Evolutionary conservation across 805 yeast species (phyloP), one percentile per base, ranked within the genome.

Genomic region (Candida morakotiae): DNA sequence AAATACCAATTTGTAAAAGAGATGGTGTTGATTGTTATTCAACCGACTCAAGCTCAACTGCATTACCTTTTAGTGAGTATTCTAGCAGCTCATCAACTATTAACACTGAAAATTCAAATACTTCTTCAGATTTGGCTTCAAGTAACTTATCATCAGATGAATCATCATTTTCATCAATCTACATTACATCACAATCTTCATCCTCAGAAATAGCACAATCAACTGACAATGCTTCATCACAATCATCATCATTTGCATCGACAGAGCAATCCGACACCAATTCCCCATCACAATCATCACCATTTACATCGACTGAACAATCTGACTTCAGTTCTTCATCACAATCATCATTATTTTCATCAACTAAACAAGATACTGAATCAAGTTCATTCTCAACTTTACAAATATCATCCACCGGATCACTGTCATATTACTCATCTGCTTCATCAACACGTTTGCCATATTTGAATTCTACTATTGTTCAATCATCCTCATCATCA

Each of bases 391-490:
- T 13, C 2, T 23, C 28, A 9, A 14, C 27, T 22, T 9, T 22
- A 9, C 17, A 23, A 32, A 9, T 11, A 16, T 32, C 28, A 32
- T 32, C 35, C 8, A 4, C 13, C 19, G 18, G n/a, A 16, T 21
- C 30, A 5, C 9, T 25, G 10, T 28, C 31, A 22, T n/a, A 4
- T 31, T 20, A 9, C 16, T 19, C 26, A 22, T 31, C 35, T 5
- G 22, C 14, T n/a, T 31, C 5, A 13, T 31, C 35, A 15, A 32
- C 35, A 5, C 28, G 28, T 32, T 9, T 16, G 9, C 28, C 28
- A 11, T 22, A 22, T 24, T 5, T 16, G 11, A 23, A 22, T 17
- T 32, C 35, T 4, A 23, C 28, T 6, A 15, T 19, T 13, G 10
- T 16, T 32, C 9, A 21, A 32, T 11, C 10, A 6, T 14, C 24